These are phyloP conservation scores for Coemansia guatemalensis DNA, from an alignment of 192 early-diverging fungal species.

Conservation along the genomic window DNA sequence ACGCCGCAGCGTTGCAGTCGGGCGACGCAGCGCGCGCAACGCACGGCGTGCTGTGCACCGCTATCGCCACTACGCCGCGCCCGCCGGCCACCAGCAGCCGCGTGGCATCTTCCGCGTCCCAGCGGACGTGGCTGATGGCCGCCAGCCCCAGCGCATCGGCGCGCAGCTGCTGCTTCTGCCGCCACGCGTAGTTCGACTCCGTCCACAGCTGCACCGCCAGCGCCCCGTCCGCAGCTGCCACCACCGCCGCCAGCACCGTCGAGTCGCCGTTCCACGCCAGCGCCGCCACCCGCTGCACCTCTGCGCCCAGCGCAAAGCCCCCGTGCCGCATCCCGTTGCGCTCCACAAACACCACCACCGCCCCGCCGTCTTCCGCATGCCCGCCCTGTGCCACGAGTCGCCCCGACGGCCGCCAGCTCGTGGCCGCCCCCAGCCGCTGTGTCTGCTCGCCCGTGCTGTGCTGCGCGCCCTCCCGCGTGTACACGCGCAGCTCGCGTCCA, in stretches of 20 bases:
- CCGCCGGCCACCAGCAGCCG: conserved; percentile 57
- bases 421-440: conserved; percentile 68
- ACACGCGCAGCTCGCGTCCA: conserved; percentile 60
- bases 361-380: conserved; percentile 73
- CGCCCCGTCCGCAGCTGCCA: conserved; percentile 33
- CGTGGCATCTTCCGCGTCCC: conserved; percentile 81
- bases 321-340: conserved; percentile 92
- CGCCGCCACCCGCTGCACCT: conserved; percentile 42
- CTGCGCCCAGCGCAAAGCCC: conserved; percentile 74
- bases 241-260: conserved; percentile 75
- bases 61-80: conserved; percentile 8
- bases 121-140: conserved; percentile 58
- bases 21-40: conserved; percentile 26
- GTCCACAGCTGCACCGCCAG: conserved; percentile 83
- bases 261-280: conserved; percentile 86
- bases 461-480: conserved; percentile 83
- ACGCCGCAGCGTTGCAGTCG: conserved; percentile 55
- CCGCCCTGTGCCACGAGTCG: conserved; percentile 56
- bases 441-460: conserved; percentile 80
- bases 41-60: conserved; percentile 13
- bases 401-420: conserved; percentile 86
- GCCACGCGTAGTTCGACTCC: conserved; percentile 96
- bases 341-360: conserved; percentile 93
- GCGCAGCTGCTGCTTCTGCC: conserved; percentile 84
- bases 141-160: conserved; percentile 28